A percentile compares a stretch with the other conserved stretches of the same genome.
phyloP scores from a whole-genome alignment of 805 yeast species.

The Candida adriatica region DNA sequence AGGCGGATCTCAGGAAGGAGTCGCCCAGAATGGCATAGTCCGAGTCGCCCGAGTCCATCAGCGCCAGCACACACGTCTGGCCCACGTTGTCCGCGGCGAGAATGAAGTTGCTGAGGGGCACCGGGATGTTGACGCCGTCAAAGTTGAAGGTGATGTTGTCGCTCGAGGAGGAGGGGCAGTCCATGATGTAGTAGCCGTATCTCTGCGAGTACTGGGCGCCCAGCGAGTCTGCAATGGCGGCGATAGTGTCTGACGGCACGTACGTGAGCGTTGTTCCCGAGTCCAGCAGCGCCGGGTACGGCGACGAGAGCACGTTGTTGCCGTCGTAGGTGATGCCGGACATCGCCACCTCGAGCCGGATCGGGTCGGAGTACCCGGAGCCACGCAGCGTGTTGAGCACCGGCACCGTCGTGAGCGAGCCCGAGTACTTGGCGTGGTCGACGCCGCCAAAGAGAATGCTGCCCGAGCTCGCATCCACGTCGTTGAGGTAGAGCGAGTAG shows the following conservation, averaged over 20 bases:
- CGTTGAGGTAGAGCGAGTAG: conserved; percentile 58
- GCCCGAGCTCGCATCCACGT: conserved; percentile 36
- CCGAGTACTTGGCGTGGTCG: conserved; percentile 56
- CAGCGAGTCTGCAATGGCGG: conserved; percentile 30
- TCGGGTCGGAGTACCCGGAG: conserved; percentile 28
- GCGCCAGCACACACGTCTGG: conserved; percentile 38
- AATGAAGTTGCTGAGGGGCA: conserved; percentile 36
- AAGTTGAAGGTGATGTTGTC: conserved; percentile 34
- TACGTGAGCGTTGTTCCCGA: conserved; percentile 40
- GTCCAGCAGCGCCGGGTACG: conserved; percentile 33
- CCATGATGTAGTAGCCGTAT: conserved; percentile 39
- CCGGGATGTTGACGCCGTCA: conserved; percentile 49
- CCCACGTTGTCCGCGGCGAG: conserved; percentile 18
- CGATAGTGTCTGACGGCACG: conserved; percentile 33
- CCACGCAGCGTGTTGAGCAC: conserved; percentile 27
- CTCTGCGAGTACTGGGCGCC: conserved; percentile 36
- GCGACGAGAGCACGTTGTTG: conserved; percentile 1
- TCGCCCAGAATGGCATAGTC: conserved; percentile 43
- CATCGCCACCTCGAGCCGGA: conserved; percentile 43
- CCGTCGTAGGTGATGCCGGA: conserved; percentile 11
- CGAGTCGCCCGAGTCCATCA: conserved; percentile 27
- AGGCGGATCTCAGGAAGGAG: conserved; percentile 43
- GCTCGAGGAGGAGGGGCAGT: conserved; percentile 28
- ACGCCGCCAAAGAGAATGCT: conserved; percentile 67
- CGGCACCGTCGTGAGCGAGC: conserved; percentile 43